Base-by-base conservation (phyloP, 2,329 filamentous ascomycete species). In the Claviceps digitariae region DNA sequence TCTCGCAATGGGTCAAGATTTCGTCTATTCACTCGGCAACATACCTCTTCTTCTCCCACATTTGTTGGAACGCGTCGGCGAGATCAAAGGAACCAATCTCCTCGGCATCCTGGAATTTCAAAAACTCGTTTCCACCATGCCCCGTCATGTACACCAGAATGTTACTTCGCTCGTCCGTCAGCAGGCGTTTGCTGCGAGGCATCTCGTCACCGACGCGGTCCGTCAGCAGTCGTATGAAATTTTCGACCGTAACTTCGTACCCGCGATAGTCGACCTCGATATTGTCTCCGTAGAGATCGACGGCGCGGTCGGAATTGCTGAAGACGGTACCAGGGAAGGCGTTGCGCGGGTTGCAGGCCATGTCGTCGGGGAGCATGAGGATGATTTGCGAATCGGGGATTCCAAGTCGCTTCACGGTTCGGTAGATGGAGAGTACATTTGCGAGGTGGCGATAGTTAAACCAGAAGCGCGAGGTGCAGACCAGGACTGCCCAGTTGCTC, bases 141-240 rank as follows among this genome's bases (percentile, higher is more conserved):
- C 93, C 93, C 1, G 93, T 98, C 93, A 98, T 98, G 74, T 98
- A 98, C 12, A 98, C 91, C 53, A 98, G 74, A 55, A 98, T 94
- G 64, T 98, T 98, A 70, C 89, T 95, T 55, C 91, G 83, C 61
- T 95, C 90, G 65, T 98, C 93, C 4, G 91, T 97, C 64, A 95
- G 78, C 56, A 98, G 74, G 50, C 93, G 80, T 74, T 98, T 98
- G 70, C 89, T 95, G 59, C 90, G 80, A 7, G 93, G 93, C 73
- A 96, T 95, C 68, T 96, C 90, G 59, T 93, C 88, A 53, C 89
- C 90, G 55, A 96, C 87, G 31, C 93, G 84, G 66, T 98, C 93
- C 21, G 93, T 98, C 71, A 98, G 74, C 52, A 98, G 76, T 1
- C 93, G 82, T 63, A 98, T 97, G 66, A 98, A 98, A 72, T 95